phyloP scores from a whole-genome alignment of 1,284 basidiomycete genomes.

The Tetrapyrgos nigripes region DNA sequence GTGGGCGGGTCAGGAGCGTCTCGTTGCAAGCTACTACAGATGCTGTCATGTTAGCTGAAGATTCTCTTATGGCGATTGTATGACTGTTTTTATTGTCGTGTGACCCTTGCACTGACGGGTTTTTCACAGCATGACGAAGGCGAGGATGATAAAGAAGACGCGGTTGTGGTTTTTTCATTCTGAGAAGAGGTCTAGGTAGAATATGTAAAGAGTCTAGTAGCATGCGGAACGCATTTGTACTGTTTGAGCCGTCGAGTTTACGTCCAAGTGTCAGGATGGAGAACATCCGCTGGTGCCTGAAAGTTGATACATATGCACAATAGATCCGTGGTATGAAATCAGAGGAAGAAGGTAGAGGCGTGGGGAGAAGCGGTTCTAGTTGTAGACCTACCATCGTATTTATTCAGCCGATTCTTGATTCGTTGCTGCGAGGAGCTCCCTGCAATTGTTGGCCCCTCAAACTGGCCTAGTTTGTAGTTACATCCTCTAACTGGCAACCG shows the following conservation, averaged over 20 bases:
- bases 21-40: conserved; percentile 1
- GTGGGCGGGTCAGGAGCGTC: conserved; percentile 2
- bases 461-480: no score
- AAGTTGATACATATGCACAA: background rate
- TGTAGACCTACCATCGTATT: conserved; percentile 6
- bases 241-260: conserved; percentile 4
- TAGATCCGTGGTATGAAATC: background rate
- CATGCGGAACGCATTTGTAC: no score
- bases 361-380: background rate
- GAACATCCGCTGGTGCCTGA: background rate
- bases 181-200: no score
- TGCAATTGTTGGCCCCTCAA: background rate
- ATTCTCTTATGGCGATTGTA: conserved; percentile 11
- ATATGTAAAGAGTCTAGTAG: no score
- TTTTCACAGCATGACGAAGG: background rate
- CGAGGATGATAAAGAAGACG: background rate
- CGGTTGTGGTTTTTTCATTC: conserved; percentile 8
- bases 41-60: conserved; percentile 19
- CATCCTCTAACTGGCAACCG: background rate
- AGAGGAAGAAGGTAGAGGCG: background rate
- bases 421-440: background rate
- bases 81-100: background rate
- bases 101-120: background rate
- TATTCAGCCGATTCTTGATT: conserved; percentile 7
- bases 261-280: conserved; percentile 11